Evolutionary conservation across 2,329 filamentous ascomycete genomes (phyloP).

Genomic region (Eurotiales sp.): DNA sequence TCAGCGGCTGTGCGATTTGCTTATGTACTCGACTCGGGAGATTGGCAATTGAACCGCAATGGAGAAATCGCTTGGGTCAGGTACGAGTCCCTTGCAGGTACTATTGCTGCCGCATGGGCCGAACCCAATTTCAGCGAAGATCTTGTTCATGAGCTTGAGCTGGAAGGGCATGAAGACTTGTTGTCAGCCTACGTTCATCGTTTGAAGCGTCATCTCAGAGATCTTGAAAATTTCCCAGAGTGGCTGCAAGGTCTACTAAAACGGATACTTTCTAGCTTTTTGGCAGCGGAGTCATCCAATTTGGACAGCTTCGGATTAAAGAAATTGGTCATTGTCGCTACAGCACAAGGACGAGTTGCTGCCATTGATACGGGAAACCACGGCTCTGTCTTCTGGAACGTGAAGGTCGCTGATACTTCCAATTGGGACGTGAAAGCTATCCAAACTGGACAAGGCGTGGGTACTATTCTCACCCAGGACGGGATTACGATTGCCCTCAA

Average conservation of each 20-base stretch:
- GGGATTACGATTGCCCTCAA: constrained; percentile 59
- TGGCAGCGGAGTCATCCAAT: constrained; percentile 53
- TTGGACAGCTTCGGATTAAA: constrained; percentile 73
- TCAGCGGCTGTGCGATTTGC: constrained; percentile 77
- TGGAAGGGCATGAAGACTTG: constrained; percentile 79
- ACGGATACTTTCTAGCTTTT: constrained; percentile 62
- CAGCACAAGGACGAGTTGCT: constrained; percentile 72
- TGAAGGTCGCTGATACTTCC: constrained; percentile 58
- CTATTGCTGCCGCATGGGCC: constrained; percentile 75
- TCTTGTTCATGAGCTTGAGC: constrained; percentile 74
- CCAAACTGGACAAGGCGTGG: constrained; percentile 56
- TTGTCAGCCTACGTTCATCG: constrained; percentile 83
- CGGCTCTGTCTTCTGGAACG: constrained; percentile 72
- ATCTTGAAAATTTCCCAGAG: constrained; percentile 67
- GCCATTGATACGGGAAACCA: constrained; percentile 73
- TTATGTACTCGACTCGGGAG: constrained; percentile 59
- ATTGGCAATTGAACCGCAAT: constrained; percentile 82
- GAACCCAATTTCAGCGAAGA: constrained; percentile 70
- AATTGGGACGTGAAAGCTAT: constrained; percentile 67
- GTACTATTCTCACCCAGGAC: constrained; percentile 57
- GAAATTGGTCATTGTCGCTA: constrained; percentile 78
- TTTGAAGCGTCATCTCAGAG: constrained; percentile 73
- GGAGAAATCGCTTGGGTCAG: constrained; percentile 76
- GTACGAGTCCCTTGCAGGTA: constrained; percentile 75
- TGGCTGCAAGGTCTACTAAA: constrained; percentile 68